Conservation (phyloP, 2,329 filamentous ascomycete genomes). For the Colletotrichum filicis region DNA sequence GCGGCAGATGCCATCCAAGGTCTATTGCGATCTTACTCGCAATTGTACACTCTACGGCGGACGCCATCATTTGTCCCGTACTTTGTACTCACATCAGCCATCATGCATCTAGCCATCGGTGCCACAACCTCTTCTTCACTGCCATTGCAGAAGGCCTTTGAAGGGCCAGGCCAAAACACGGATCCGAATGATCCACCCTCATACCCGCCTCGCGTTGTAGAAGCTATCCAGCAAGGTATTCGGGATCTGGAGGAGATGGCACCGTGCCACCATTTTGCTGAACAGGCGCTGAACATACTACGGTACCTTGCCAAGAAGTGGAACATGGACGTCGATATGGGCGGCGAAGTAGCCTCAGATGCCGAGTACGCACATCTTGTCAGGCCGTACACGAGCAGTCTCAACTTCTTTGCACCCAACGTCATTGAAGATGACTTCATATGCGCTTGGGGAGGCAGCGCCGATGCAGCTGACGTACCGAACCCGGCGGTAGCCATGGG, state of each 20-base stretch:
- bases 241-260: constrained; percentile 70
- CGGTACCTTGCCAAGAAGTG: constrained; percentile 68
- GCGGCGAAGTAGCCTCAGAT: constrained; percentile 40
- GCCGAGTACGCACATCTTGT: constrained; percentile 53
- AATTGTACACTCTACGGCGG: constrained; percentile 66
- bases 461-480: constrained; percentile 17
- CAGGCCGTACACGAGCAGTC: constrained; percentile 60
- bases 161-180: constrained; percentile 22
- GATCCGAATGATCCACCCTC: constrained; percentile 43
- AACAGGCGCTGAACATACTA: constrained; percentile 70
- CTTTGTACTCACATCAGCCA: constrained; percentile 70
- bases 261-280: constrained; percentile 69
- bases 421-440: constrained; percentile 59
- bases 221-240: constrained; percentile 64
- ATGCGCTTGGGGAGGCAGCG: constrained; percentile 54
- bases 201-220: constrained; percentile 52
- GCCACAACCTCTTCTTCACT: constrained; percentile 45
- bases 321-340: constrained; percentile 64
- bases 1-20: constrained; percentile 70
- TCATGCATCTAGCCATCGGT: constrained; percentile 68
- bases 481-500: constrained; percentile 16
- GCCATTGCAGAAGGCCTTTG: constrained; percentile 23
- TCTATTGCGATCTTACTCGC: constrained; percentile 66
- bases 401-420: constrained; percentile 68
- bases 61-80: constrained; percentile 72